Evolutionary conservation across 441 rosid genomes (phyloP).

Genomic region (Pelargonium australe): DNA sequence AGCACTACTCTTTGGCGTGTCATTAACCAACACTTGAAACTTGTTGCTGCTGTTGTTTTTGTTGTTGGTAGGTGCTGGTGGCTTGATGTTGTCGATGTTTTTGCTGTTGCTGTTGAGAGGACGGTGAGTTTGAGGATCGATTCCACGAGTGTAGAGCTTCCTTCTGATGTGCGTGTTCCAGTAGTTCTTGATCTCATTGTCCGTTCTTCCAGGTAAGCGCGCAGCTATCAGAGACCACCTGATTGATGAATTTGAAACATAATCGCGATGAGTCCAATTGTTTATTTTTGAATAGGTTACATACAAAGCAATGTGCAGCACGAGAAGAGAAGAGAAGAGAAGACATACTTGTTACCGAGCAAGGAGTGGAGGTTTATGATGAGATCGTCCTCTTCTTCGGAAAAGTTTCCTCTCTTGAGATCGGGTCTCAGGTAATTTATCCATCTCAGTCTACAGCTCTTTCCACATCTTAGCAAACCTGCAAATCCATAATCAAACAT

Average conservation of each 20-base stretch:
- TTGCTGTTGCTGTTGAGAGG: neutral
- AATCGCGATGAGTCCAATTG: too few species aligned
- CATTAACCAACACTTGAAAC: neutral
- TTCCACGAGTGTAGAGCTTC: conserved; percentile 13
- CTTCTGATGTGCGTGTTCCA: conserved; percentile 18
- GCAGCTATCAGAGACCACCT: conserved; percentile 22
- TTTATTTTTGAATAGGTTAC: too few species aligned
- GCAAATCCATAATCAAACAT: neutral
- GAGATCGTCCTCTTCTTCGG: conserved; percentile 16
- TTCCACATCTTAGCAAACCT: conserved; percentile 18
- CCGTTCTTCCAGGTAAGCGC: conserved; percentile 18
- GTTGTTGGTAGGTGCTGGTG: neutral
- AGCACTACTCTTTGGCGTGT: neutral
- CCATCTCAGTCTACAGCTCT: conserved; percentile 19
- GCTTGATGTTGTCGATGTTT: neutral
- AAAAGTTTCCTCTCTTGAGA: conserved; percentile 18
- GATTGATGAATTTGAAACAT: neutral
- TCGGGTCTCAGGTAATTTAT: conserved; percentile 16
- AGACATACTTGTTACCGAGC: conserved; percentile 17
- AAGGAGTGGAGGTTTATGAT: conserved; percentile 16
- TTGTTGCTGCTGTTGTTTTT: neutral
- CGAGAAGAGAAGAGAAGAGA: neutral
- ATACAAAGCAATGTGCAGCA: neutral
- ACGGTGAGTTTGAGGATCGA: conserved; percentile 17
- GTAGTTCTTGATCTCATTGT: conserved; percentile 19